Conservation (phyloP, 148 eudicot species). For the Spergularia marina region DNA sequence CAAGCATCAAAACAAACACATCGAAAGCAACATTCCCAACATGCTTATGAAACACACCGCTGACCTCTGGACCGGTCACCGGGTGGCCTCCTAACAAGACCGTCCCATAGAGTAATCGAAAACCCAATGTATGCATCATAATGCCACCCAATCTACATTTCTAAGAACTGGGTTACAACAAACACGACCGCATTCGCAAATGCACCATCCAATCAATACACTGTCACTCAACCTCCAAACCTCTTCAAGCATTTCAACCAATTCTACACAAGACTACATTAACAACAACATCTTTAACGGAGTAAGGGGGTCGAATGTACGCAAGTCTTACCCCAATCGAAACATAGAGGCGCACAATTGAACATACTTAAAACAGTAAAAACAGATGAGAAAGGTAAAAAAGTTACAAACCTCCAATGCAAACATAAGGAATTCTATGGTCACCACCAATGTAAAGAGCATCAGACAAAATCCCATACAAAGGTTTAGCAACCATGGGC, state of each 20-base stretch:
- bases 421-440: constrained; percentile 81
- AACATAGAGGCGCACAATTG: neutral
- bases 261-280: neutral
- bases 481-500: constrained; percentile 92
- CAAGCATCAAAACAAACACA: too few species aligned
- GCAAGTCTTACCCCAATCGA: too few species aligned
- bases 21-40: too few species aligned
- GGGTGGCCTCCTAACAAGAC: too few species aligned
- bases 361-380: neutral
- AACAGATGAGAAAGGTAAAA: neutral
- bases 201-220: neutral
- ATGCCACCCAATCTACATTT: neutral
- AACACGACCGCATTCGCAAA: neutral
- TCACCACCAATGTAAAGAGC: constrained; percentile 75
- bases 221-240: neutral
- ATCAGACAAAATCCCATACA: constrained; percentile 84
- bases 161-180: neutral
- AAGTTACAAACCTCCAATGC: constrained; percentile 68
- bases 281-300: too few species aligned
- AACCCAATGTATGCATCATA: neutral
- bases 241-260: neutral
- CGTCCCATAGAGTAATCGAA: neutral
- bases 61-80: too few species aligned
- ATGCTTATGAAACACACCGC: too few species aligned
- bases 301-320: too few species aligned